phyloP scores from a whole-genome alignment of 2,329 filamentous ascomycete species.

The Cladophialophora bantiana region DNA sequence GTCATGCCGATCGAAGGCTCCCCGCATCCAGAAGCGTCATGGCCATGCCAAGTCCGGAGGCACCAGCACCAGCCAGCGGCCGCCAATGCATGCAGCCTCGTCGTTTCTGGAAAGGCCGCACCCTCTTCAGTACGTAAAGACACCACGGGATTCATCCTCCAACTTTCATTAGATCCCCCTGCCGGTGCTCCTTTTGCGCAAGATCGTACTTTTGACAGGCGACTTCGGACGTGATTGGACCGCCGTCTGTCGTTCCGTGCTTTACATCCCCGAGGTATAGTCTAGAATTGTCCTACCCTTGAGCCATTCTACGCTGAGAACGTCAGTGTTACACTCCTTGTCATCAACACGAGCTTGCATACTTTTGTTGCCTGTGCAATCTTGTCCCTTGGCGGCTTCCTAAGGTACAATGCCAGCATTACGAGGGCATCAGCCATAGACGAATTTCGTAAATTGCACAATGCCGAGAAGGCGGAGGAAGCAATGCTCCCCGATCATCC shows the following conservation, averaged over 20 bases:
- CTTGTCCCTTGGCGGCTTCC: neutral
- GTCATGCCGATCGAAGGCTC: conserved; percentile 13
- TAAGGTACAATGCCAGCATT: neutral
- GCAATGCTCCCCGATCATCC: neutral
- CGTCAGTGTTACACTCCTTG: neutral
- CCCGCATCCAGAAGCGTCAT: conserved; percentile 21
- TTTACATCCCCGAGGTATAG: neutral
- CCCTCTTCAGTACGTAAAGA: conserved; percentile 15
- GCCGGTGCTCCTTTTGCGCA: neutral
- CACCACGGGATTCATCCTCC: conserved; percentile 7
- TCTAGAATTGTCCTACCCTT: neutral
- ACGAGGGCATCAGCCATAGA: neutral
- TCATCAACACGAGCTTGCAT: neutral
- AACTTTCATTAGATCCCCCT: conserved; percentile 4
- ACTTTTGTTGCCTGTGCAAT: neutral
- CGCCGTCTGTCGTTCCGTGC: neutral
- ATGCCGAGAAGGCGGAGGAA: neutral
- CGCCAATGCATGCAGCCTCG: conserved; percentile 17
- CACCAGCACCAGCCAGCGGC: neutral
- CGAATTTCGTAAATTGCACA: neutral
- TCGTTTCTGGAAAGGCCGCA: conserved; percentile 14
- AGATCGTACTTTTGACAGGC: neutral
- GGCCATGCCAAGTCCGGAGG: conserved; percentile 9
- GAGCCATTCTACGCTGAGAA: neutral
- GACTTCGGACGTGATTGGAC: neutral